Conservation (phyloP, 2,329 filamentous ascomycete species). For the Cercospora citrullina region DNA sequence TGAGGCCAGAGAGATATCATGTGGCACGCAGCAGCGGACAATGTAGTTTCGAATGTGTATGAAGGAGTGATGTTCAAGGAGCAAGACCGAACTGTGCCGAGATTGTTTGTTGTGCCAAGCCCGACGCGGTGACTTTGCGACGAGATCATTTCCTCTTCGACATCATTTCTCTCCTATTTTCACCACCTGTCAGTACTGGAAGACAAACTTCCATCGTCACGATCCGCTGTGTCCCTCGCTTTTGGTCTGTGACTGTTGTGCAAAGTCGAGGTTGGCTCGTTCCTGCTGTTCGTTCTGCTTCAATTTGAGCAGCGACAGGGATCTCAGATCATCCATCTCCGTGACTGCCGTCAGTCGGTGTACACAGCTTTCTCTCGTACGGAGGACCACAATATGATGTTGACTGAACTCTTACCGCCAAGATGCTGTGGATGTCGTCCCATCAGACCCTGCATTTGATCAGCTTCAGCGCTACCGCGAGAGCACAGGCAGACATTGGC, state of each 20-base stretch:
- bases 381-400: not conserved
- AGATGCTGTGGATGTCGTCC: not conserved
- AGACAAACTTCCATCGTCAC: too few species aligned
- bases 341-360: not conserved
- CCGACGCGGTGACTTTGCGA: not conserved
- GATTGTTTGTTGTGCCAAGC: not conserved
- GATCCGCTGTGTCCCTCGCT: too few species aligned
- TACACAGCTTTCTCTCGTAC: not conserved
- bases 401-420: not conserved
- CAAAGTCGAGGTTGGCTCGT: not conserved
- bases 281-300: not conserved
- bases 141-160: not conserved
- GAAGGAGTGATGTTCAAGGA: not conserved
- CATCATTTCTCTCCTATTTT: not conserved
- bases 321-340: not conserved
- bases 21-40: not conserved
- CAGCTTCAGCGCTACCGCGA: not conserved
- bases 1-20: not conserved
- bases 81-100: not conserved
- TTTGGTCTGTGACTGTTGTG: too few species aligned
- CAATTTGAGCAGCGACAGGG: not conserved
- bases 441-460: not conserved
- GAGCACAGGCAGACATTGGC: conserved; percentile 19
- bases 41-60: not conserved
- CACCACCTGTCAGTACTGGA: too few species aligned